Evolutionary conservation across 2,329 filamentous ascomycete genomes (phyloP), one percentile per base, ranked within the genome.

Genomic region (Septoria petroselini): DNA sequence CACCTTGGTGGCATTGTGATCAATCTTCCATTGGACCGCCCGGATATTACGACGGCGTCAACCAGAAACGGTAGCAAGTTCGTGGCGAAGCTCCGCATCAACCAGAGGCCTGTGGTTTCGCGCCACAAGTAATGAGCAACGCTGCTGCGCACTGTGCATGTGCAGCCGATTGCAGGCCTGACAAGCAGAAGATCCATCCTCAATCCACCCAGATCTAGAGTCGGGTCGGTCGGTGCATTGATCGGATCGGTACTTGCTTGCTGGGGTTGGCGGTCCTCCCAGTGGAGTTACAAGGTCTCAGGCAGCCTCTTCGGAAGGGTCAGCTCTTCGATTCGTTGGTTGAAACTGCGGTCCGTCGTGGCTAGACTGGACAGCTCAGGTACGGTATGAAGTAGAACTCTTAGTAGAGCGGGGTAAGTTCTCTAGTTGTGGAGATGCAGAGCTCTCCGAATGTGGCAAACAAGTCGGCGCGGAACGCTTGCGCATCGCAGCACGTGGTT

Each of bases 371-470:
- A 31, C 40, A 15, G 25, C 23, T 23, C 23, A 42, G 40, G 40
- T 31, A 42, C 43, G n/a, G n/a, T n/a, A n/a, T n/a, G n/a, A n/a
- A n/a, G n/a, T n/a, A n/a, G n/a, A n/a, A n/a, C n/a, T n/a, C n/a
- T n/a, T n/a, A n/a, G n/a, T n/a, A n/a, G 11, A 17, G 42, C 42
- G 43, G 43, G 43, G 43, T 46, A 15, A 34, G 27, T 27, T n/a
- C n/a, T n/a, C n/a, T n/a, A 27, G 12, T 29, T 7, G 15, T 27
- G n/a, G 12, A 17, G 15, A 27, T 18, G 15, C 29, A 15, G 18
- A 42, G 18, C 14, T 21, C 17, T 31, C 40, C 27, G 11, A 12
- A 42, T 42, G 4, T 15, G 27, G 40, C 23, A 27, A 27, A 9
- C 5, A 27, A 27, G 23, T 27, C 5, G 23, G 23, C 23, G 23